A percentile compares a stretch with the other conserved stretches of the same genome.
phyloP scores from a whole-genome alignment of 495 filamentous ascomycete genomes.

The Trichoderma asperelloides region DNA sequence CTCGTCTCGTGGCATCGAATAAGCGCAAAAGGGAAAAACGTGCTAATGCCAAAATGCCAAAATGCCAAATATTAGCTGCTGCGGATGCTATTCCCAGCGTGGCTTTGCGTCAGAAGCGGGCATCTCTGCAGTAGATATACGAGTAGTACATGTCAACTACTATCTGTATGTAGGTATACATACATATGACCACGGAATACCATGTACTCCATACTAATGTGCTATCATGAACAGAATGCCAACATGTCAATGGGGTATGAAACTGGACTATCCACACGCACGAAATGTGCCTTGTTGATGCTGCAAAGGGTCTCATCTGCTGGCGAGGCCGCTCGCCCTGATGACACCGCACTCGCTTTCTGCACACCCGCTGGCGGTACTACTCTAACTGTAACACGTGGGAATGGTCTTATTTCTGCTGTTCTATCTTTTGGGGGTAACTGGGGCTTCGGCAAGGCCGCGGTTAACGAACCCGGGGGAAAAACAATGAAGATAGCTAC shows the following conservation, averaged over 20 bases:
- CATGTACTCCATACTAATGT: no score
- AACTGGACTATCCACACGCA: background rate
- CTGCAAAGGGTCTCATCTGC: background rate
- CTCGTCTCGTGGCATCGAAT: no score
- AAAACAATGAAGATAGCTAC: no score
- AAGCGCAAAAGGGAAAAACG: background rate
- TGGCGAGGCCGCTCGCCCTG: background rate
- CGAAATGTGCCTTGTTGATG: background rate
- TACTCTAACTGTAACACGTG: background rate
- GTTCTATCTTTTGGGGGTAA: background rate
- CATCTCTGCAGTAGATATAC: background rate
- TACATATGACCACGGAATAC: no score
- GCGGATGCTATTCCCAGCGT: background rate
- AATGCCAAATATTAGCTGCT: background rate
- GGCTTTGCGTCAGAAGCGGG: slow-evolving; percentile 1
- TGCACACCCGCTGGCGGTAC: background rate
- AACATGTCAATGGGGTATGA: no score
- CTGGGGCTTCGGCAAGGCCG: no score
- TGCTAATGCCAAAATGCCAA: background rate
- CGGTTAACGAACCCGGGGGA: no score
- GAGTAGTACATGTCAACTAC: background rate
- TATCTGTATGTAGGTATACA: no score
- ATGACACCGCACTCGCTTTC: background rate
- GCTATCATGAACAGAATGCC: no score
- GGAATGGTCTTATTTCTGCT: background rate